A percentile compares a stretch with the other conserved stretches of the same genome.
Conservation (phyloP, 1,284 basidiomycete genomes). For the Psilocybe mexicana region DNA sequence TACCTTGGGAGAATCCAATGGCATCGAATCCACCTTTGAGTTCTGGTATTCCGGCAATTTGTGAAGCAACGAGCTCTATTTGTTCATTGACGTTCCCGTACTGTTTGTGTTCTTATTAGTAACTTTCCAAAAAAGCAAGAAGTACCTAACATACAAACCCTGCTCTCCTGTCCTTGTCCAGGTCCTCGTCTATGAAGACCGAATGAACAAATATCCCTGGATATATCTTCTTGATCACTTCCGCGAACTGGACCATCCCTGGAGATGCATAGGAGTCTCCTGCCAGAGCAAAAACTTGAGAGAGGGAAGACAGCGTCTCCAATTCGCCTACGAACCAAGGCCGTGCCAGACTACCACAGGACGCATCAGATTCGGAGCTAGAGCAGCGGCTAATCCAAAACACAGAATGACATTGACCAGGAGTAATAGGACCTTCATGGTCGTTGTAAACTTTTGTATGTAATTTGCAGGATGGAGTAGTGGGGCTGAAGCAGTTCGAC, state of each 20-base stretch:
- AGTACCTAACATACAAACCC: slow-evolving; percentile 63
- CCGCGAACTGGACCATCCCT: slow-evolving; percentile 71
- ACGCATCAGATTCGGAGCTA: slow-evolving; percentile 32
- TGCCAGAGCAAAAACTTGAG: slow-evolving; percentile 16
- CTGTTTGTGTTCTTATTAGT: slow-evolving; percentile 35
- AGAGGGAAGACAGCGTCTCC: background rate
- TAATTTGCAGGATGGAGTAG: too few species aligned
- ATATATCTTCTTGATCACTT: slow-evolving; percentile 68
- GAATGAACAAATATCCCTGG: slow-evolving; percentile 88
- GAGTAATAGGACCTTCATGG: background rate
- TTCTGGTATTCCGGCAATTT: slow-evolving; percentile 70
- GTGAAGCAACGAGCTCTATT: slow-evolving; percentile 63
- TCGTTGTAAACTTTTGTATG: too few species aligned
- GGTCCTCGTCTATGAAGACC: slow-evolving; percentile 69
- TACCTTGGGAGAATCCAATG: slow-evolving; percentile 91
- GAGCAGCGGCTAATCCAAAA: slow-evolving; percentile 13
- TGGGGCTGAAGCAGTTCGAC: too few species aligned
- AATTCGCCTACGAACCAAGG: slow-evolving; percentile 51
- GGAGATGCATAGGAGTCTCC: slow-evolving; percentile 64
- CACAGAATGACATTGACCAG: slow-evolving; percentile 3
- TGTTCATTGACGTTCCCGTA: slow-evolving; percentile 83
- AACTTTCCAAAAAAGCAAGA: background rate
- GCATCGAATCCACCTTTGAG: slow-evolving; percentile 83
- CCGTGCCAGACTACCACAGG: slow-evolving; percentile 97
- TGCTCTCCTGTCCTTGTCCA: slow-evolving; percentile 74